These are phyloP conservation scores for Neopestalotiopsis sp. DNA, from an alignment of 2,329 filamentous ascomycete genomes.

Conservation along the genomic window DNA sequence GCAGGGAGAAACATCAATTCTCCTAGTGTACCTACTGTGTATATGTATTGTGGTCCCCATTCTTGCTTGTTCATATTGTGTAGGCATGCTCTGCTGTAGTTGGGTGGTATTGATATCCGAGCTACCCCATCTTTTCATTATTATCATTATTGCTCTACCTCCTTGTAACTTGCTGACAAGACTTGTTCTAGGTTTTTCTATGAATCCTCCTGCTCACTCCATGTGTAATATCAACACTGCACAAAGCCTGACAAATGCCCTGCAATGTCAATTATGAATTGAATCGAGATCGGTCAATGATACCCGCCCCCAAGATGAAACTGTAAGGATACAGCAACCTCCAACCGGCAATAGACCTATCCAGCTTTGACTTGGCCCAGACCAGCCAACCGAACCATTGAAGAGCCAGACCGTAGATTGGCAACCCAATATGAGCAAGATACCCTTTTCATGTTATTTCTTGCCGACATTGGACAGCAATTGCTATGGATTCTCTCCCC, in stretches of 20 bases:
- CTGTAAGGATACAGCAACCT: background rate
- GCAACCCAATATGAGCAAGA: background rate
- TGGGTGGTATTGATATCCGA: no score
- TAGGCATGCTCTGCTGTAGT: no score
- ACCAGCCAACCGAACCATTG: background rate
- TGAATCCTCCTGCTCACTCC: background rate
- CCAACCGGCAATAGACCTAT: background rate
- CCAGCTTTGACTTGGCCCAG: background rate
- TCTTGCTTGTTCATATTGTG: background rate
- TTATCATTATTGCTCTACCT: background rate
- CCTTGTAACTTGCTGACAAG: background rate
- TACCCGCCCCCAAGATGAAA: background rate
- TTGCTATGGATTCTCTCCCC: background rate
- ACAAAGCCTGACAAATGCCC: background rate
- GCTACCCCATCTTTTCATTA: conserved; percentile 9
- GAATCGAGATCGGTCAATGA: background rate
- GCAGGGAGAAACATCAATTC: conserved; percentile 3
- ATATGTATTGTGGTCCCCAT: background rate
- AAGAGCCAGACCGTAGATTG: background rate
- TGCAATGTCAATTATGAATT: background rate
- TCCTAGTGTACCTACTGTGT: background rate
- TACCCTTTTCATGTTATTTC: background rate
- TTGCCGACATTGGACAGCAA: background rate
- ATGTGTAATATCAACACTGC: conserved; percentile 1
- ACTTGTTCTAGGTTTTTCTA: no score